Base-by-base conservation (phyloP, 192 early-diverging fungal genomes). In the Gonapodya sp. region DNA sequence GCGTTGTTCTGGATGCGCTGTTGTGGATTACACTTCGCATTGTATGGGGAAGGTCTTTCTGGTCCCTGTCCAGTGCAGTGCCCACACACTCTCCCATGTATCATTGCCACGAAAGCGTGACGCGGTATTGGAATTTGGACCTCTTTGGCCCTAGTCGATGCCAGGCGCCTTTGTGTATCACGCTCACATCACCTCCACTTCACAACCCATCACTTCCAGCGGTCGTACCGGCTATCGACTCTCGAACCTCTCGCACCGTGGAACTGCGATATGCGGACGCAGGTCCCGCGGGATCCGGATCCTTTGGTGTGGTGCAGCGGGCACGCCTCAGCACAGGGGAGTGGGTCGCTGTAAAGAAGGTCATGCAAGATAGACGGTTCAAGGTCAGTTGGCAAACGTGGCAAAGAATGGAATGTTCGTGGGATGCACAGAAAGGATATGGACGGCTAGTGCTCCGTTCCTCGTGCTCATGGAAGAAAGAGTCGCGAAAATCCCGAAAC, bases 241-340 rank as follows among this genome's bases (percentile, higher is more conserved):
- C 46, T 16, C 46, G 46, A 16, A 16, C 46, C 46, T 64, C 46
- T 64, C 46, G 46, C 46, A 16, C 46, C 24, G 24, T 64, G 8
- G 46, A 64, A 64, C 46, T 64, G 8, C 46, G 46, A 64, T 64
- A 64, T 24, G 24, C 46, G 46, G 46, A 64, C 46, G 46, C 46
- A 16, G 46, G 46, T 64, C 46, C 46, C 24, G 46, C 46, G 8
- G 46, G 46, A 64, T 64, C 46, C 82, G 97, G 97, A 14, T 96
- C 95, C 16, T 99, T 99, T 87, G 97, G 97, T 72, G 96, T 99
- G 8, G 97, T 99, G 32, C 96, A 93, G 85, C 96, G 96, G 85
- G 97, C 95, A 24, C 94, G 94, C 86, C 46, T 64, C 8, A 64
- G 46, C 24, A 64, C 88, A 78, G 89, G 90, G 73, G 94, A 98